A percentile compares a stretch with the other conserved stretches of the same genome.
Conservation (phyloP, 2,329 filamentous ascomycete species). For the Aspergillus spinulosporus region DNA sequence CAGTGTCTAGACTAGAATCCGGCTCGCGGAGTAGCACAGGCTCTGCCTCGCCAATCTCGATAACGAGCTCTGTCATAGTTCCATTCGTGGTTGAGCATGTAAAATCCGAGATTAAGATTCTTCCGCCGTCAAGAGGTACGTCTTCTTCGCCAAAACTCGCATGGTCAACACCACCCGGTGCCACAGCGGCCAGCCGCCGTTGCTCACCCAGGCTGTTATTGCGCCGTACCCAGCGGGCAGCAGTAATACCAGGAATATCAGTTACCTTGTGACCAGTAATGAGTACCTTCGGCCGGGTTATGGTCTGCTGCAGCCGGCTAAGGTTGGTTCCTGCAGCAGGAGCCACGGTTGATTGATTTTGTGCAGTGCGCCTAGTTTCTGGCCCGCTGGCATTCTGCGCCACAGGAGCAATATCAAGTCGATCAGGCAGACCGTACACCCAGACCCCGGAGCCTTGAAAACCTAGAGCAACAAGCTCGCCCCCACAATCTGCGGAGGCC, state of each 20-base stretch:
- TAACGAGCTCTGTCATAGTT: slow-evolving; percentile 58
- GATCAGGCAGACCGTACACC: slow-evolving; percentile 76
- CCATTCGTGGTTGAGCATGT: slow-evolving; percentile 62
- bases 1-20: slow-evolving; percentile 70
- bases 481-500: slow-evolving; percentile 67
- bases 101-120: slow-evolving; percentile 73
- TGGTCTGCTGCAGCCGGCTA: slow-evolving; percentile 36
- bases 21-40: slow-evolving; percentile 73
- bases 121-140: slow-evolving; percentile 75
- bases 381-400: slow-evolving; percentile 27
- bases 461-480: slow-evolving; percentile 71
- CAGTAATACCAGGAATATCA: slow-evolving; percentile 65
- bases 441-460: slow-evolving; percentile 73
- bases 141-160: slow-evolving; percentile 68
- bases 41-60: slow-evolving; percentile 71
- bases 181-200: slow-evolving; percentile 65
- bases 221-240: slow-evolving; percentile 69
- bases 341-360: slow-evolving; percentile 3
- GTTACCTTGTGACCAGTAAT: slow-evolving; percentile 66
- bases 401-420: slow-evolving; percentile 59
- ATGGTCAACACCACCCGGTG: slow-evolving; percentile 65
- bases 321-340: slow-evolving; percentile 23
- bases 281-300: slow-evolving; percentile 62
- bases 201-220: slow-evolving; percentile 54
- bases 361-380: slow-evolving; percentile 1